Conservation (phyloP, 768 basidiomycete genomes). For the Russula griseocarnosa region DNA sequence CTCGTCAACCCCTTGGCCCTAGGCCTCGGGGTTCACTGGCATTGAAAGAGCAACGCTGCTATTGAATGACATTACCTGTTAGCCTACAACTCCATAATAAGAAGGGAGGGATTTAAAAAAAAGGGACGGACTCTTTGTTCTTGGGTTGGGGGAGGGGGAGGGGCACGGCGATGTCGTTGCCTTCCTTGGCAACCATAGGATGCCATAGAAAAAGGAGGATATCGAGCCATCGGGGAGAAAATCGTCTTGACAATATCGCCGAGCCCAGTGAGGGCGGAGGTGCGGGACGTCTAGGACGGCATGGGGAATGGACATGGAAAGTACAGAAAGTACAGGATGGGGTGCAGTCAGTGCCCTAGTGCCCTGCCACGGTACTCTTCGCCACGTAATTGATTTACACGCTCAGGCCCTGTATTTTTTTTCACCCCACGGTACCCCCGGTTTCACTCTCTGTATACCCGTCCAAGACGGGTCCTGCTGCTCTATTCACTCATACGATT, state of each 20-base stretch:
- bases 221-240: not conserved
- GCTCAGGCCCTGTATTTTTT: not conserved
- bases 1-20: not conserved
- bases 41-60: not conserved
- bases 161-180: not conserved
- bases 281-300: not conserved
- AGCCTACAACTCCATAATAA: not conserved
- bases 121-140: not conserved
- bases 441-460: not conserved
- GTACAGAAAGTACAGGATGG: not conserved
- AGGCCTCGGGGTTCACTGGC: not conserved
- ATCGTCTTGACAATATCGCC: not conserved
- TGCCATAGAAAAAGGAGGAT: not conserved
- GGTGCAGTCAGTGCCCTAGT: not conserved
- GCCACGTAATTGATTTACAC: not conserved
- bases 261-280: not conserved
- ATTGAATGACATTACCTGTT: too few species aligned
- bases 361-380: not conserved
- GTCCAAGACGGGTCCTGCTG: not conserved
- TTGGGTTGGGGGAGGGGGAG: too few species aligned
- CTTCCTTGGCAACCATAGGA: not conserved
- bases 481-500: not conserved
- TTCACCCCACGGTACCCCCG: not conserved
- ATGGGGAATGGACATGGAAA: not conserved
- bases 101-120: too few species aligned